Base-by-base conservation (phyloP, 371 early-diverging fungal species). In the Basidiobolus meristosporus region DNA sequence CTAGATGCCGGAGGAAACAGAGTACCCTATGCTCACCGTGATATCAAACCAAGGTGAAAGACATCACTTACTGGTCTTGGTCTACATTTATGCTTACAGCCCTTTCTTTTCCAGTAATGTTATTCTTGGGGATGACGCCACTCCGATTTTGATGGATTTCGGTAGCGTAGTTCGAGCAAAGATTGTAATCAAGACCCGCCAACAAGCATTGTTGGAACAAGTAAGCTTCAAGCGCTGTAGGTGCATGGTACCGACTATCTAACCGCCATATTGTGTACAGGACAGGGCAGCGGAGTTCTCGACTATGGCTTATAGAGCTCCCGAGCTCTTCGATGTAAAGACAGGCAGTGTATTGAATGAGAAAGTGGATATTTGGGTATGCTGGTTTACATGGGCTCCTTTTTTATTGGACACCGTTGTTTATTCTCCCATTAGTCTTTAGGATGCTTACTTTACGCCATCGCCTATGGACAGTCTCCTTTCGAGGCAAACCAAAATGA, bases 281-380 rank as follows among this genome's bases (percentile, higher is more conserved):
- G 84, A 83, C 37, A 48, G 70, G 17, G 84, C 84, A 5, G 79
- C 77, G 0, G 72, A 78, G 33, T 59, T 70, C 39, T 76, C 76
- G 40, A 65, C 80, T 0, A 73, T 81, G 79, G 67, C 78, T 12
- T 83, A 75, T 37, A 58, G 84, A 15, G 82, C 84, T 1, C 84
- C 84, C 0, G 84, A 83, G 48, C 54, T 83, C 20, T 83, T 83
- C 58, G 82, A 83, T 50, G 82, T 79, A 22, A 74, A 77, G 46
- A 58, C 65, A 0, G 75, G 59, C 1, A 50, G 63, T 0, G 51
- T 44, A 4, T 40, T 83, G 18, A 70, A 72, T 43, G 77, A 78
- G 46, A 70, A 73, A 30, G 76, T 78, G 2, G 84, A 83, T 53
- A 63, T 83, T 3, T 83, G 84, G 84, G 64, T 60, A 56, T 23